Conservation (phyloP, 345 rosid genomes). For the Gossypium australe region DNA sequence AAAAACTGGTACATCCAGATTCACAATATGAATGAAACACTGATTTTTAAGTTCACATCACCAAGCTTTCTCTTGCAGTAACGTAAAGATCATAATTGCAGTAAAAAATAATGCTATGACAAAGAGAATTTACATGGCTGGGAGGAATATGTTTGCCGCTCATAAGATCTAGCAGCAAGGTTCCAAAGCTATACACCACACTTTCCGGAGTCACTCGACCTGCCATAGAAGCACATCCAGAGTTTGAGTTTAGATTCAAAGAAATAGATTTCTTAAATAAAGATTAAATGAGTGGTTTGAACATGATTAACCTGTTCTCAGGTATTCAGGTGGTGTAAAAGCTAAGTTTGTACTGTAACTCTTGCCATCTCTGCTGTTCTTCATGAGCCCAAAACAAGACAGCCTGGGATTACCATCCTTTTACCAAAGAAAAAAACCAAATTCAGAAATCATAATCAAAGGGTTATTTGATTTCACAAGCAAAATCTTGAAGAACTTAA, state of each 20-base stretch:
- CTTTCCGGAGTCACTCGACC: conserved; percentile 93
- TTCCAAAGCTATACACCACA: conserved; percentile 95
- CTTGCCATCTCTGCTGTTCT: conserved; percentile 91
- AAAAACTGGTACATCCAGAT: neutral
- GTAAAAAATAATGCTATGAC: conserved; percentile 4
- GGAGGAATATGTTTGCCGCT: conserved; percentile 99
- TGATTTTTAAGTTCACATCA: neutral
- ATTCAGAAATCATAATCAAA: neutral
- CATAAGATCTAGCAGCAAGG: conserved; percentile 86
- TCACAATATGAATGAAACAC: neutral
- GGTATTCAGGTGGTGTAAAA: conserved; percentile 94
- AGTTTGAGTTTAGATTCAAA: conserved; percentile 1
- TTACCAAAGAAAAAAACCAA: neutral
- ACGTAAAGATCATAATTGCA: neutral
- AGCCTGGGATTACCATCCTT: conserved; percentile 94
- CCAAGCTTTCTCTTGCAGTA: neutral
- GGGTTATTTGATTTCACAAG: neutral
- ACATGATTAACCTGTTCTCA: conserved; percentile 56
- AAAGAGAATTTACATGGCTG: conserved; percentile 63
- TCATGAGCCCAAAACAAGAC: conserved; percentile 94
- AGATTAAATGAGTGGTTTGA: neutral
- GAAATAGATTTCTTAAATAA: neutral
- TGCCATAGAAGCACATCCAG: conserved; percentile 29
- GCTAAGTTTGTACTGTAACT: conserved; percentile 94
- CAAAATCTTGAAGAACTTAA: neutral